Percentiles rank a stretch among this genome's conserved stretches.
Conservation (phyloP, 345 rosid species). For the Eucalyptus marginata region DNA sequence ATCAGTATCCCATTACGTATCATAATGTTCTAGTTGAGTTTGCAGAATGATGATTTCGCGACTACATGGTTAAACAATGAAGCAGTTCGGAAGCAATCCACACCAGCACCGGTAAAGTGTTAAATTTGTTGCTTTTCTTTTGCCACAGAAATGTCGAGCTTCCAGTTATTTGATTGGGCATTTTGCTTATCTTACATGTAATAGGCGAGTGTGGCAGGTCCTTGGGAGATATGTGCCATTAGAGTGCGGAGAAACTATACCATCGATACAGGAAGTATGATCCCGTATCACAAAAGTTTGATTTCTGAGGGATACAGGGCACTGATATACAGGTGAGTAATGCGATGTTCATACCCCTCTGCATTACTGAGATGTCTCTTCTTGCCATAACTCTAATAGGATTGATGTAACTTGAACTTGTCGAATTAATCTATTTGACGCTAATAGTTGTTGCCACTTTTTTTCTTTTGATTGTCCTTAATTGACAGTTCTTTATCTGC, state of each 20-base stretch:
- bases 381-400: not conserved
- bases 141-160: not conserved
- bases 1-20: not conserved
- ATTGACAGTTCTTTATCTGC: not conserved
- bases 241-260: not conserved
- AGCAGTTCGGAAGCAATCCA: constrained; percentile 33
- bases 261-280: constrained; percentile 8
- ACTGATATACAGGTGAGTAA: constrained; percentile 23
- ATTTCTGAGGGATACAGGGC: constrained; percentile 25
- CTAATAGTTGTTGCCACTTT: not conserved
- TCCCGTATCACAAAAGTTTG: constrained; percentile 19
- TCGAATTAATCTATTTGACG: not conserved
- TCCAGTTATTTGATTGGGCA: not conserved
- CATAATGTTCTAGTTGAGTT: not conserved
- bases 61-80: constrained; percentile 32
- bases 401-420: not conserved
- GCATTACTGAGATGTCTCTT: not conserved
- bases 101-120: constrained; percentile 19
- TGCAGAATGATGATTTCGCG: constrained; percentile 37
- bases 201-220: constrained; percentile 3
- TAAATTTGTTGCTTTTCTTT: not conserved
- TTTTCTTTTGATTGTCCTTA: not conserved
- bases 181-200: not conserved
- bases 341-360: not conserved
- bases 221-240: not conserved